Percentiles rank a stretch among this genome's conserved stretches.
Evolutionary conservation across 2,329 filamentous ascomycete species (phyloP).

Genomic region (Fusarium sp.): DNA sequence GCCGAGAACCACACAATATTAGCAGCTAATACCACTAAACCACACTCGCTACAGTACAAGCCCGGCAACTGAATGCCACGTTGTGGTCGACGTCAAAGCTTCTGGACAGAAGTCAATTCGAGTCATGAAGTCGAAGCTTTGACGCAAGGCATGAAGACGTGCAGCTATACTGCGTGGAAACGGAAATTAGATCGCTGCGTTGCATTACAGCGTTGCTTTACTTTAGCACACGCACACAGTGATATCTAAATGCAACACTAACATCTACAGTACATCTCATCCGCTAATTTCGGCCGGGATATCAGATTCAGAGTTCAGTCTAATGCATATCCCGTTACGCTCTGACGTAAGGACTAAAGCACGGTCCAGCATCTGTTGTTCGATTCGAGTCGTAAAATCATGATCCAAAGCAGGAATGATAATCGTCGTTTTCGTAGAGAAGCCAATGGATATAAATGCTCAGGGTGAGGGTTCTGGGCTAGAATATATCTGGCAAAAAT

Average conservation of each 20-base stretch:
- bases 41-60: neutral
- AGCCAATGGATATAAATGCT: constrained; percentile 9
- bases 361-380: constrained; percentile 12
- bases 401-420: constrained; percentile 15
- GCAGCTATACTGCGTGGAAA: constrained; percentile 5
- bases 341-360: constrained; percentile 35
- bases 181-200: constrained; percentile 20
- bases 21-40: neutral
- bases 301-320: constrained; percentile 34
- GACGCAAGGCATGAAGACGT: constrained; percentile 14
- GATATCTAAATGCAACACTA: constrained; percentile 16
- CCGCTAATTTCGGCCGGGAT: constrained; percentile 27
- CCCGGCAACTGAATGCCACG: constrained; percentile 28
- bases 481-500: constrained; percentile 31
- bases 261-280: constrained; percentile 1
- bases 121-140: constrained; percentile 10
- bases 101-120: neutral
- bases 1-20: neutral
- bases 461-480: constrained; percentile 8
- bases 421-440: neutral
- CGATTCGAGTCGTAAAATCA: constrained; percentile 19
- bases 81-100: constrained; percentile 26
- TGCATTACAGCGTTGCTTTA: constrained; percentile 23
- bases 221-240: neutral
- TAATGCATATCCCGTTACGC: constrained; percentile 22